phyloP scores from a whole-genome alignment of 140 eudicot genomes.

The Ambrosia hybrid region DNA sequence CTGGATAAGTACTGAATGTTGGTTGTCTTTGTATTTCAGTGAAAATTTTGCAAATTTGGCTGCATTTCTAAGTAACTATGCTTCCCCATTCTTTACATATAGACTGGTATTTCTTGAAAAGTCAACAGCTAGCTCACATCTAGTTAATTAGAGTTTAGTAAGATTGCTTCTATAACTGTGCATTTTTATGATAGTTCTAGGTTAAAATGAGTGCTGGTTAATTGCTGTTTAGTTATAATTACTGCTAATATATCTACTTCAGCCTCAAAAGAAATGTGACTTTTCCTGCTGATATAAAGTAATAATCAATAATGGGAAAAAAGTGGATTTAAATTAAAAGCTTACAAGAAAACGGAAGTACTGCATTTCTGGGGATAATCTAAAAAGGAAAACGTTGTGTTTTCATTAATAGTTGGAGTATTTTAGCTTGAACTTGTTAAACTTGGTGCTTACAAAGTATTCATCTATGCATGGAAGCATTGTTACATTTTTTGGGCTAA shows the following conservation, averaged over 20 bases:
- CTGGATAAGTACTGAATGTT: background rate
- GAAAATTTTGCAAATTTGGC: background rate
- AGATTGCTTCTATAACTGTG: background rate
- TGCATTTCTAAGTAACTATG: background rate
- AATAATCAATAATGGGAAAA: background rate
- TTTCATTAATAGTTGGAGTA: background rate
- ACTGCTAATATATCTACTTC: background rate
- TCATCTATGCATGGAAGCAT: background rate
- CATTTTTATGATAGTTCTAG: background rate
- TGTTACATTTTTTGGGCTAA: constrained; percentile 23
- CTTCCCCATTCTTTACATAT: background rate
- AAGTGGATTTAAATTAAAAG: constrained; percentile 3
- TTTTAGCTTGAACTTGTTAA: constrained; percentile 1
- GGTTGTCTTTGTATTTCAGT: constrained; percentile 9
- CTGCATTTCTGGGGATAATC: background rate
- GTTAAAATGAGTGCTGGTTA: background rate
- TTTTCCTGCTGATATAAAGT: constrained; percentile 4
- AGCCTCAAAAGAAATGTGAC: background rate
- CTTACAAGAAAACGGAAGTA: background rate
- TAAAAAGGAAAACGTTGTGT: background rate
- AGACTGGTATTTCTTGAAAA: background rate
- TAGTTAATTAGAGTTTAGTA: background rate
- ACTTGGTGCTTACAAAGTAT: constrained; percentile 4
- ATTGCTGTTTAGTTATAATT: no score
- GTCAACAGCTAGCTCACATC: background rate